Conservation (phyloP, 140 eudicot genomes). For the Anethum foeniculum region DNA sequence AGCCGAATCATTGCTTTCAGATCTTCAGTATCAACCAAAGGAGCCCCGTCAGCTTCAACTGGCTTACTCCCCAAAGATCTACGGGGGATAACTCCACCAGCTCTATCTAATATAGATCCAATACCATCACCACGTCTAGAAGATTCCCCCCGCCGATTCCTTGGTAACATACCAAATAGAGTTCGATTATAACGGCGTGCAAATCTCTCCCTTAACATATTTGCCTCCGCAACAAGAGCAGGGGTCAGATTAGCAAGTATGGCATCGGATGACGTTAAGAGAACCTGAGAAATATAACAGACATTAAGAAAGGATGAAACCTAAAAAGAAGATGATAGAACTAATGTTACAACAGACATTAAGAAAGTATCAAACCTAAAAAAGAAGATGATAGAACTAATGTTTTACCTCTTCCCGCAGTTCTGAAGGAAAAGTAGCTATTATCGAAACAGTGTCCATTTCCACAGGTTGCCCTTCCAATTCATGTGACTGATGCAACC, state of each 20-base stretch:
- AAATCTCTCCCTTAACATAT: constrained; percentile 90
- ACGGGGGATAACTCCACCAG: constrained; percentile 55
- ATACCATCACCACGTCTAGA: constrained; percentile 80
- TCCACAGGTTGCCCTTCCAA: constrained; percentile 98
- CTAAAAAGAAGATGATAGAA: not conserved
- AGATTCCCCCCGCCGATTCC: constrained; percentile 85
- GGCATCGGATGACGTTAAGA: constrained; percentile 94
- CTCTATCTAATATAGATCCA: constrained; percentile 62
- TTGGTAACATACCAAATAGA: constrained; percentile 86
- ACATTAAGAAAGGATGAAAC: not conserved
- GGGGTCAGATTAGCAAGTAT: constrained; percentile 93
- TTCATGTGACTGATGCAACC: constrained; percentile 79
- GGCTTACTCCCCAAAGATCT: constrained; percentile 71
- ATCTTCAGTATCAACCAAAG: constrained; percentile 83
- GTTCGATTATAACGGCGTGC: constrained; percentile 86
- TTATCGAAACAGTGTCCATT: constrained; percentile 95
- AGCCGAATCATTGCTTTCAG: constrained; percentile 81
- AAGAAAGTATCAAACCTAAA: not conserved
- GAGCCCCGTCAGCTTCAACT: constrained; percentile 90
- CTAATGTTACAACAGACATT: not conserved
- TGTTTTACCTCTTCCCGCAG: constrained; percentile 79
- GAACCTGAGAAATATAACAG: constrained; percentile 43
- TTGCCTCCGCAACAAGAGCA: constrained; percentile 98
- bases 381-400: not conserved
- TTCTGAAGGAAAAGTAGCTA: constrained; percentile 97